A percentile compares a stretch with the other conserved stretches of the same genome.
Conservation (phyloP, 75 land plant genomes). For the Larix kaempferi region DNA sequence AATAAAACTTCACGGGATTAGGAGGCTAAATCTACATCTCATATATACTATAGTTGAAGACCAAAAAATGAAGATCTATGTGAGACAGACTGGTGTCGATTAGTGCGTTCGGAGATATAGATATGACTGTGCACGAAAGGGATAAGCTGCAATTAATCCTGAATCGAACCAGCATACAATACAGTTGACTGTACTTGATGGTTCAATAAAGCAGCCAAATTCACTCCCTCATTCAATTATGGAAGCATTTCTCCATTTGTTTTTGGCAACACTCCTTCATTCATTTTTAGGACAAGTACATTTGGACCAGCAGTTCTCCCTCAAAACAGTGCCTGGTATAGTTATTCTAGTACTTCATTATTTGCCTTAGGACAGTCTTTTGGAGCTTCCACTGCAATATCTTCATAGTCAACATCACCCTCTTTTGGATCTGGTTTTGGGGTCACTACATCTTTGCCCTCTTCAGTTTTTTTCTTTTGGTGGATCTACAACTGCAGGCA, state of each 20-base stretch:
- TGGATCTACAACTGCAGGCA: neutral
- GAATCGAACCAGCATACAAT: too few species aligned
- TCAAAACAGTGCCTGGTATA: neutral
- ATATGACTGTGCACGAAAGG: too few species aligned
- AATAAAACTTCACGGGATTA: too few species aligned
- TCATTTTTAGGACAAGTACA: too few species aligned
- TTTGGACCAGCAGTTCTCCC: neutral
- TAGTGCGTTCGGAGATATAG: too few species aligned
- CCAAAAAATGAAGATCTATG: too few species aligned
- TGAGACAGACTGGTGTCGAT: too few species aligned
- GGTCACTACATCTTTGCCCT: neutral
- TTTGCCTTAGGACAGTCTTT: neutral
- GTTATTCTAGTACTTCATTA: neutral
- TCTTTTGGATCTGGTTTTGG: constrained; percentile 11
- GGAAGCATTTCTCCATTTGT: neutral
- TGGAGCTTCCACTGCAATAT: neutral
- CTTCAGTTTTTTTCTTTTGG: constrained; percentile 7
- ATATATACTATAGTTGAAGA: too few species aligned
- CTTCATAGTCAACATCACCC: neutral
- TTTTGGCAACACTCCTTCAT: neutral
- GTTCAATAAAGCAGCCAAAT: too few species aligned
- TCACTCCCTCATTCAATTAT: neutral
- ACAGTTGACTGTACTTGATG: too few species aligned
- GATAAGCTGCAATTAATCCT: too few species aligned
- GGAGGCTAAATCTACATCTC: too few species aligned